phyloP scores from a whole-genome alignment of 2,329 filamentous ascomycete genomes.

The Sphaerulina vaccinii region DNA sequence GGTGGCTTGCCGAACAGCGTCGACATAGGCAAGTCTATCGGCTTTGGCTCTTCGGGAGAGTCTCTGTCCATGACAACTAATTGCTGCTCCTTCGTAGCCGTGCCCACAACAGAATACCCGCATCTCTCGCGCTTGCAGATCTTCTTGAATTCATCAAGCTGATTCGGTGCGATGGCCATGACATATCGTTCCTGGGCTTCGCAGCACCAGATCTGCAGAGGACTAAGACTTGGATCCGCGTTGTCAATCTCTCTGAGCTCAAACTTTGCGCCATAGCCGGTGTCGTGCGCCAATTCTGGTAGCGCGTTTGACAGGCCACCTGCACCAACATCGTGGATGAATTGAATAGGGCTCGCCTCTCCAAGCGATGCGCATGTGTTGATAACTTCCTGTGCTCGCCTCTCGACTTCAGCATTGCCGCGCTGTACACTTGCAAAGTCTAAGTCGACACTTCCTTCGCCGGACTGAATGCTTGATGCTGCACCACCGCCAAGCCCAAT shows the following conservation, averaged over 20 bases:
- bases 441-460: constrained; percentile 83
- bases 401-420: constrained; percentile 94
- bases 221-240: constrained; percentile 87
- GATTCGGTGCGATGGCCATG: constrained; percentile 76
- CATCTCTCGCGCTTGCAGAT: constrained; percentile 81
- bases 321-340: constrained; percentile 97
- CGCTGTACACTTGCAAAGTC: constrained; percentile 97
- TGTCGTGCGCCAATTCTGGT: constrained; percentile 88
- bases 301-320: constrained; percentile 83
- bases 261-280: constrained; percentile 84
- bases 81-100: constrained; percentile 68
- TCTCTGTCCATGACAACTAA: constrained; percentile 81
- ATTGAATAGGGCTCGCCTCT: constrained; percentile 81
- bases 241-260: constrained; percentile 93
- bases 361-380: constrained; percentile 87
- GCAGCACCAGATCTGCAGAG: constrained; percentile 96
- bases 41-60: constrained; percentile 68
- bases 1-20: constrained; percentile 84
- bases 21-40: constrained; percentile 86
- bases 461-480: constrained; percentile 85
- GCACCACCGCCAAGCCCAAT: constrained; percentile 95
- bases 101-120: constrained; percentile 87
- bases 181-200: constrained; percentile 97
- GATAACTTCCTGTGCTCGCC: constrained; percentile 96
- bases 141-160: constrained; percentile 69